Evolutionary conservation across 2,329 filamentous ascomycete genomes (phyloP).

Genomic region (Emericellopsis atlantica): DNA sequence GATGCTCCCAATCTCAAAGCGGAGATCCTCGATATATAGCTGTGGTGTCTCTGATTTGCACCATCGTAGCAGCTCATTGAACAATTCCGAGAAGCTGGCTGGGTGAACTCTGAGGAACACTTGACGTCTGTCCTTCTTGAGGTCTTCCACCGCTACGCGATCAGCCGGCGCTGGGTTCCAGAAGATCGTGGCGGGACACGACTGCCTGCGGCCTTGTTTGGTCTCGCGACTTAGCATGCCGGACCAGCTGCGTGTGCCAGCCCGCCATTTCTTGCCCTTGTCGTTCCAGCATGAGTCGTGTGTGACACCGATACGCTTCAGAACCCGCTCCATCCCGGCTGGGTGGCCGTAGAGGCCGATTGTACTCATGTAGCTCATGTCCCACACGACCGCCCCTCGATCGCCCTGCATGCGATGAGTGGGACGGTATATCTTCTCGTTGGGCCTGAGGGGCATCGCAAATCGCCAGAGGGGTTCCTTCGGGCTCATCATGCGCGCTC

Average conservation of each 20-base stretch:
- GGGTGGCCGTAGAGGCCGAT: constrained; percentile 62
- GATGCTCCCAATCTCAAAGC: constrained; percentile 53
- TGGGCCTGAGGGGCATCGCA: constrained; percentile 71
- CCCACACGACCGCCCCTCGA: constrained; percentile 75
- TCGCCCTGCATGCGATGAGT: constrained; percentile 70
- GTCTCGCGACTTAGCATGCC: constrained; percentile 37
- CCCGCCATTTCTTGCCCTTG: constrained; percentile 59
- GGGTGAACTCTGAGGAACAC: constrained; percentile 72
- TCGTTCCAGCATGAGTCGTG: constrained; percentile 49
- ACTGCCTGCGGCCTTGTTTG: constrained; percentile 35
- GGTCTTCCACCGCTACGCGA: constrained; percentile 4
- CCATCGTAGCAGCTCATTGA: constrained; percentile 46
- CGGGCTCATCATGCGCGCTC: constrained; percentile 75
- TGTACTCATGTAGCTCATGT: constrained; percentile 88
- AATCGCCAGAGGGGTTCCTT: constrained; percentile 82
- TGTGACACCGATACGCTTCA: constrained; percentile 52
- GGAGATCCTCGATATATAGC: constrained; percentile 54
- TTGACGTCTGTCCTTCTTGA: constrained; percentile 20
- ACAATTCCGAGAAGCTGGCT: constrained; percentile 60
- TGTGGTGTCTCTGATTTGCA: constrained; percentile 47
- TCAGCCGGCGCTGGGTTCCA: constrained; percentile 48
- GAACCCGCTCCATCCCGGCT: constrained; percentile 49
- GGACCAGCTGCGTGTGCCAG: constrained; percentile 34
- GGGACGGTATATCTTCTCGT: constrained; percentile 77
- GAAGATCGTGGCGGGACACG: constrained; percentile 62